Conservation (phyloP, 1,284 basidiomycete genomes). For the Abortiporus biennis region DNA sequence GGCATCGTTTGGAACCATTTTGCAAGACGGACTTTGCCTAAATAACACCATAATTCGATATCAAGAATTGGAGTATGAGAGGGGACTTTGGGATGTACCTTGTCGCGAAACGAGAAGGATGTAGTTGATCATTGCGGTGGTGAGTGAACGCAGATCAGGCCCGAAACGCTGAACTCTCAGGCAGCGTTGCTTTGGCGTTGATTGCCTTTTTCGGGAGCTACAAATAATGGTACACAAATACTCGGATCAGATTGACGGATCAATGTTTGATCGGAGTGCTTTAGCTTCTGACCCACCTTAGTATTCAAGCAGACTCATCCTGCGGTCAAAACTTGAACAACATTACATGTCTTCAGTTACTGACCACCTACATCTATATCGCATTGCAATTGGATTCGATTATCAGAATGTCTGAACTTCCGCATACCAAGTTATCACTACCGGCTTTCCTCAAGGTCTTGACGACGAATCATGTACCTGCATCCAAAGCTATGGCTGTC, state of each 20-base stretch:
- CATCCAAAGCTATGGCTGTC: constrained; percentile 70
- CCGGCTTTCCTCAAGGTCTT: constrained; percentile 73
- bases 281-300: too few relatives aligned
- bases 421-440: constrained; percentile 48
- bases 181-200: constrained; percentile 1
- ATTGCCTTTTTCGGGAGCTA: constrained; percentile 2
- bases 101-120: constrained; percentile 87
- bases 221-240: constrained; percentile 6
- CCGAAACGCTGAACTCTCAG: background rate
- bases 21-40: constrained; percentile 94
- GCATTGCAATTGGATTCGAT: too few relatives aligned
- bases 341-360: background rate
- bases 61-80: background rate
- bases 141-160: too few relatives aligned
- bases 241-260: constrained; percentile 1
- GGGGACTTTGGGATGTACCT: constrained; percentile 51
- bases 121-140: constrained; percentile 32
- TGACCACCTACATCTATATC: background rate
- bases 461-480: constrained; percentile 54
- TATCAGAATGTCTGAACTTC: too few relatives aligned
- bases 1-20: constrained; percentile 99
- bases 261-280: background rate
- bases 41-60: background rate
- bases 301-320: too few relatives aligned
- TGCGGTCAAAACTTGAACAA: too few relatives aligned